Base-by-base conservation (phyloP, 192 early-diverging fungal genomes). In the Kickxella alabastrina region DNA sequence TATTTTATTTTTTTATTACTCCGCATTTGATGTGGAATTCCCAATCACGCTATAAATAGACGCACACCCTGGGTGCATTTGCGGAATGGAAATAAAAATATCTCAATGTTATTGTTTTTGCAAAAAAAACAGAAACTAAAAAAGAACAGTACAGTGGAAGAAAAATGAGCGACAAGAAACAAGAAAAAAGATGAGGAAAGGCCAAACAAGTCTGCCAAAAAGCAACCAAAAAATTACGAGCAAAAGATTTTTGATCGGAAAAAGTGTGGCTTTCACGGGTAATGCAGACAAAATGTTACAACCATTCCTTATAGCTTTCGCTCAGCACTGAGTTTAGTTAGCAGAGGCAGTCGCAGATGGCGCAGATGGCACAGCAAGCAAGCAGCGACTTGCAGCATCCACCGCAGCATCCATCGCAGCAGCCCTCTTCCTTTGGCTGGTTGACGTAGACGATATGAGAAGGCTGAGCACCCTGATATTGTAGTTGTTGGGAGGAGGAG, bases 301-400 rank as follows among this genome's bases (percentile, higher is more conserved):
- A 32, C 31, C 12, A 32, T 32, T 12, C 6, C 12, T 6, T 12
- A 32, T 32, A 8, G 31, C 31, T 32, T 6, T 32, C 6, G 31
- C 12, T 32, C 12, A 6, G 6, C 31, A 8, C 12, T 34, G n/a
- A n/a, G n/a, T n/a, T n/a, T n/a, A n/a, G n/a, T 34, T 43, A 59
- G 40, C 57, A 59, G 9, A 59, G 17, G 23, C 34, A 47, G 15
- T 59, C 57, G 1, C 29, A 35, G 32, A 57, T 32, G 27, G 46
- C 39, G 25, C 57, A 59, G 57, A 46, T 50, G 19, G 39, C 37
- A 25, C 42, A 36, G 21, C 49, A 51, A 6, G 36, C 35, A 22
- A 51, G 39, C 17, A 59, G 27, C 5, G 38, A 38, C 10, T 32
- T 25, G 50, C 58, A 61, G 50, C 49, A 61, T 21, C 49, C 49